Percentiles rank a stretch among this genome's conserved stretches.
Conservation (phyloP, 2,329 filamentous ascomycete genomes). For the Neoarthrinium moseri region DNA sequence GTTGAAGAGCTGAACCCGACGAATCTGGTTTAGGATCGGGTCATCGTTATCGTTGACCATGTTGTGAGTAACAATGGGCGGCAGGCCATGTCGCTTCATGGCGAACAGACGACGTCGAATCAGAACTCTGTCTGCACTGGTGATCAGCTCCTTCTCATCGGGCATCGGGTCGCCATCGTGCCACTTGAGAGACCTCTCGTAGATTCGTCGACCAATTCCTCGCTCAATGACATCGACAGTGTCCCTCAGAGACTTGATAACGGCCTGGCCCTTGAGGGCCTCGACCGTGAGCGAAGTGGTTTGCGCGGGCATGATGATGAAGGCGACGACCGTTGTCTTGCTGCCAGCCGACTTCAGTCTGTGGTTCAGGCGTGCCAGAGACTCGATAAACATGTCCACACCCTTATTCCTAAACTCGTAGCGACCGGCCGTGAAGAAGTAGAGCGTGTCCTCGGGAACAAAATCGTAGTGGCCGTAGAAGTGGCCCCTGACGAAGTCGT, state of each 20-base stretch:
- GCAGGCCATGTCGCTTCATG: constrained; percentile 89
- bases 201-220: constrained; percentile 89
- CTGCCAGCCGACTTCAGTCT: constrained; percentile 80
- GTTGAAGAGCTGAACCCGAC: constrained; percentile 95
- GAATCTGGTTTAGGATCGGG: constrained; percentile 92
- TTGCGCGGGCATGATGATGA: constrained; percentile 98
- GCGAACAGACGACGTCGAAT: constrained; percentile 89
- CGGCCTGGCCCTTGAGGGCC: constrained; percentile 92
- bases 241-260: constrained; percentile 93
- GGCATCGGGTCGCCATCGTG: constrained; percentile 91
- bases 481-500: constrained; percentile 95
- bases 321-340: constrained; percentile 92
- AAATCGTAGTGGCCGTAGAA: constrained; percentile 99
- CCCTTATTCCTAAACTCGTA: constrained; percentile 99
- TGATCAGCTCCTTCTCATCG: constrained; percentile 95
- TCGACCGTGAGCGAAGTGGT: constrained; percentile 94
- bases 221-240: constrained; percentile 91
- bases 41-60: constrained; percentile 95
- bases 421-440: constrained; percentile 94
- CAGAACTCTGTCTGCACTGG: constrained; percentile 86
- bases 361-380: constrained; percentile 90
- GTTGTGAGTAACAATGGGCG: constrained; percentile 97
- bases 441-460: constrained; percentile 92
- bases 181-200: constrained; percentile 93
- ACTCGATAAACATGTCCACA: constrained; percentile 99